Base-by-base conservation (phyloP, 176 grass and related monocot species). In the Bromus sterilis region DNA sequence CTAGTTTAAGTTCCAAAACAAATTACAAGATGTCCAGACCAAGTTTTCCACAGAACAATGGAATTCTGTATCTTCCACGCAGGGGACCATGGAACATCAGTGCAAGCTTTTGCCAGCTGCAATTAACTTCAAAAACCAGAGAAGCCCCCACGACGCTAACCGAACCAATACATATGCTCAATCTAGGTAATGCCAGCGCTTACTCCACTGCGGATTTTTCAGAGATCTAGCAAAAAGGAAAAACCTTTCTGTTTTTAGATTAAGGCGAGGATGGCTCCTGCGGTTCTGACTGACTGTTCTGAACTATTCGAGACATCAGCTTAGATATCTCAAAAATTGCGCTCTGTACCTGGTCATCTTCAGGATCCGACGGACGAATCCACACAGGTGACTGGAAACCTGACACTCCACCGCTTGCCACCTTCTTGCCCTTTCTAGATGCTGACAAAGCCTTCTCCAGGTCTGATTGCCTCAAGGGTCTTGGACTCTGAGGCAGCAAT, bases 301-400 rank as follows among this genome's bases (percentile, higher is more conserved):
- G 83, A 85, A 89, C 93, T 79, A 99, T 88, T 83, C 85, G 89
- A 71, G 93, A 95, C 91, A 99, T 93, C 81, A 99, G 80, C 85
- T 91, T 96, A 86, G 97, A 93, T 82, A 99, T 89, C 97, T 95
- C 97, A 75, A 88, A 90, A 48, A 99, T 95, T 48, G 96, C 89
- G 43, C 89, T 93, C 37, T 89, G 90, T 72, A 99, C 90, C 79
- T 99, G 93, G 25, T 91, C 89, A 26, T 95, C 91, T 30, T 99
- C 93, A 37, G 89, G 80, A 43, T 99, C 97, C 25, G 89, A 74
- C 0, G 87, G 84, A 44, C 74, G 82, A 58, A 85, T 71, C 93
- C 90, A 93, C 49, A 88, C 78, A 48, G 90, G 84, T 69, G 90
- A 85, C 46, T 87, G 87, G 9, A 84, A 32, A 12, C 76, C 86